phyloP scores from a whole-genome alignment of 352 stramenopile species.

The Phytophthora tentaculata region DNA sequence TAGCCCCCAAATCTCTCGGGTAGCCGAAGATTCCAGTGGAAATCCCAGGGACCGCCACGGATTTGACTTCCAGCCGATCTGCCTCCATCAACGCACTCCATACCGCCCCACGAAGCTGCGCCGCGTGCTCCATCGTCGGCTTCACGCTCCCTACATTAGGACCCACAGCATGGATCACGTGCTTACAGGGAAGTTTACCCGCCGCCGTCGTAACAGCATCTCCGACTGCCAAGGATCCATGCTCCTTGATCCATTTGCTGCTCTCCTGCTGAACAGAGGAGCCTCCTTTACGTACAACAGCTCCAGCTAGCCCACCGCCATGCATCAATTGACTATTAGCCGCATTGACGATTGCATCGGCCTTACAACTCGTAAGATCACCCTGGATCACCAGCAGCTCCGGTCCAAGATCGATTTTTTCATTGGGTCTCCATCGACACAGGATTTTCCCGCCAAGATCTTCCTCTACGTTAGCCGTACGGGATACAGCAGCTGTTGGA shows the following conservation, averaged over 20 bases:
- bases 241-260: constrained; percentile 30
- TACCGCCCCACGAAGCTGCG: constrained; percentile 45
- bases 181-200: constrained; percentile 41
- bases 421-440: constrained; percentile 18
- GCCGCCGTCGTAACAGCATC: constrained; percentile 40
- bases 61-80: constrained; percentile 32
- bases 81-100: constrained; percentile 44
- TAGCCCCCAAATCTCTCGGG: constrained; percentile 40
- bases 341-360: constrained; percentile 58
- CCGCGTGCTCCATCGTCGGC: constrained; percentile 33
- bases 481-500: background rate
- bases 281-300: constrained; percentile 40
- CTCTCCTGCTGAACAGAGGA: constrained; percentile 41
- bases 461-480: background rate
- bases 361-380: constrained; percentile 43
- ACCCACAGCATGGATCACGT: constrained; percentile 56
- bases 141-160: constrained; percentile 26
- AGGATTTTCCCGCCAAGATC: constrained; percentile 18
- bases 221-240: constrained; percentile 39
- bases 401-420: background rate
- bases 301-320: constrained; percentile 43
- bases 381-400: constrained; percentile 45
- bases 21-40: constrained; percentile 61
- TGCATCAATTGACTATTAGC: constrained; percentile 44
- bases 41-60: constrained; percentile 50